Evolutionary conservation across 1,139 yeast genomes (phyloP).

Genomic region (Pichia sp.): DNA sequence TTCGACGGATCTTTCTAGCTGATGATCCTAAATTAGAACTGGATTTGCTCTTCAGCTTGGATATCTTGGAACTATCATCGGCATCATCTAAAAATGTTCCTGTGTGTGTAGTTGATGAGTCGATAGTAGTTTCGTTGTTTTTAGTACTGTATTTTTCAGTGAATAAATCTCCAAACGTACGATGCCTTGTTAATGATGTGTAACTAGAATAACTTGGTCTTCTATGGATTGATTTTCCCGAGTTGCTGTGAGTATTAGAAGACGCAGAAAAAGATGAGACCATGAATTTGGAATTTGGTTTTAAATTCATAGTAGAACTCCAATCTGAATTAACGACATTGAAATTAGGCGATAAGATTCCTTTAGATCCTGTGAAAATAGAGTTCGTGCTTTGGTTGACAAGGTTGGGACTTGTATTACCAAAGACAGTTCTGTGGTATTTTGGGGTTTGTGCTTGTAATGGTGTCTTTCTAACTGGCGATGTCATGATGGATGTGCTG

Average conservation of each 20-base stretch:
- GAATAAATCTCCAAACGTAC: constrained; percentile 16
- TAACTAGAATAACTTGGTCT: constrained; percentile 6
- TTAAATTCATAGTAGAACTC: constrained; percentile 15
- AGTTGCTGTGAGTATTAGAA: background rate
- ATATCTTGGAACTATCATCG: constrained; percentile 4
- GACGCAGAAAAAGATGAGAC: background rate
- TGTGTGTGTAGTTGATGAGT: background rate
- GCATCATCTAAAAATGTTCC: background rate
- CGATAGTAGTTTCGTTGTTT: constrained; percentile 3
- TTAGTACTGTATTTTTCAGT: constrained; percentile 12
- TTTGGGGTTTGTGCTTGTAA: constrained; percentile 23
- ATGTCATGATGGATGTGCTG: constrained; percentile 3
- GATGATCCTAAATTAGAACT: constrained; percentile 18
- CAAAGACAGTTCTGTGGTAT: constrained; percentile 30
- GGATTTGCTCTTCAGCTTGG: constrained; percentile 2
- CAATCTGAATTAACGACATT: constrained; percentile 34
- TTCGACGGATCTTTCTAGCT: constrained; percentile 27
- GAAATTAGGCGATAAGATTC: constrained; percentile 33
- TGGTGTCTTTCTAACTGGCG: constrained; percentile 14
- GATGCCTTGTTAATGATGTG: constrained; percentile 1
- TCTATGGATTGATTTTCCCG: background rate
- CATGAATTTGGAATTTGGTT: background rate
- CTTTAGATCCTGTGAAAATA: constrained; percentile 28
- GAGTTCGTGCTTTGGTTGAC: constrained; percentile 28
- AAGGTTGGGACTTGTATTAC: constrained; percentile 31